phyloP scores from a whole-genome alignment of 805 yeast species.

The Candida palmyrensis region DNA sequence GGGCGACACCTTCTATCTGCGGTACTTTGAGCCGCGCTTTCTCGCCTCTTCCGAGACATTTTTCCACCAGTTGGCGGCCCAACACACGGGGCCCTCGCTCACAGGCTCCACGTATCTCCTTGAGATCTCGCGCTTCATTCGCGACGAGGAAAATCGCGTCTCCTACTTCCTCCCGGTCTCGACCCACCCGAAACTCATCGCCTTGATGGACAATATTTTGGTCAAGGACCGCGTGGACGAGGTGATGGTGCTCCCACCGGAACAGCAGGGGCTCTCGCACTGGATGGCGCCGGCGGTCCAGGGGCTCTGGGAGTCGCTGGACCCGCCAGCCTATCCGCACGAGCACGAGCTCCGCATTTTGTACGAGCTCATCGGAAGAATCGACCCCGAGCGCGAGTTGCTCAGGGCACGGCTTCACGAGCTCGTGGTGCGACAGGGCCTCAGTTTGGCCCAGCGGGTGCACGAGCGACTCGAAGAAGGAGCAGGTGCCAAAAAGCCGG shows the following conservation, averaged over 20 bases:
- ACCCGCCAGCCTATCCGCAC: not conserved
- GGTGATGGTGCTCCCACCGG: constrained; percentile 43
- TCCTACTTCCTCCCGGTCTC: constrained; percentile 48
- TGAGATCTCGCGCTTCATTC: constrained; percentile 46
- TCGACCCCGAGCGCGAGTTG: constrained; percentile 48
- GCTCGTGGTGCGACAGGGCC: constrained; percentile 44
- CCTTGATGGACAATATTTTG: constrained; percentile 54
- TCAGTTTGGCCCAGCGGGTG: constrained; percentile 23
- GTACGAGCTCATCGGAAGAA: constrained; percentile 47
- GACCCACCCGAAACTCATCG: constrained; percentile 50
- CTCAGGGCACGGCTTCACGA: constrained; percentile 45
- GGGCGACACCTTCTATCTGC: constrained; percentile 59
- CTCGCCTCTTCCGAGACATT: constrained; percentile 50
- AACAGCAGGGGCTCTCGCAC: constrained; percentile 50
- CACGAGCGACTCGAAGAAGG: constrained; percentile 8
- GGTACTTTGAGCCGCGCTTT: constrained; percentile 62
- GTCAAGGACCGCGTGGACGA: constrained; percentile 51
- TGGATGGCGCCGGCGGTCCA: constrained; percentile 48
- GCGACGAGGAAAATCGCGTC: constrained; percentile 58
- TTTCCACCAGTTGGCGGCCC: constrained; percentile 42
- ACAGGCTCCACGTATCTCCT: constrained; percentile 52
- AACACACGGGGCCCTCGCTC: too few relatives aligned
- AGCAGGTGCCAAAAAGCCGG: constrained; percentile 9
- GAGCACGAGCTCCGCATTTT: constrained; percentile 37
- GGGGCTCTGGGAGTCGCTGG: constrained; percentile 8